Conservation (phyloP, 1,284 basidiomycete species). For the Rhodotorula sp. region DNA sequence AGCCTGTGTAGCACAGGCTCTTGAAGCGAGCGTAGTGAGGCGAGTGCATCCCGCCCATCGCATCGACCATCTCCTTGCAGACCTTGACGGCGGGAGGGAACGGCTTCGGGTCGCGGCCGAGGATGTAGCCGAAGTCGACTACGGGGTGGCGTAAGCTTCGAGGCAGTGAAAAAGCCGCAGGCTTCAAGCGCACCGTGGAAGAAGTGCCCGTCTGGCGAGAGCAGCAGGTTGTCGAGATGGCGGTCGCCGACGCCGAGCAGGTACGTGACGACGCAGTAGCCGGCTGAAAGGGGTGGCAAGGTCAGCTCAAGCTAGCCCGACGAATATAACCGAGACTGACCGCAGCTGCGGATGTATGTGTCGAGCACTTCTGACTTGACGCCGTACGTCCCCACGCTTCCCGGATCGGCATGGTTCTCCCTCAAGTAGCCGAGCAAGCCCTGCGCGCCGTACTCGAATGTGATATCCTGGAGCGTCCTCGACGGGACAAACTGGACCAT, state of each 20-base stretch:
- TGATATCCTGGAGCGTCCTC: constrained; percentile 89
- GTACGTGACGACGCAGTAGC: constrained; percentile 97
- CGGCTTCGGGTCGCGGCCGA: constrained; percentile 95
- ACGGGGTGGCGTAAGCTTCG: neutral
- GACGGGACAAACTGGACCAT: constrained; percentile 96
- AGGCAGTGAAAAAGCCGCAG: neutral
- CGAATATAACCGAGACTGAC: constrained; percentile 58
- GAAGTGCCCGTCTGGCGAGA: constrained; percentile 80
- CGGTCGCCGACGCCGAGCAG: constrained; percentile 95
- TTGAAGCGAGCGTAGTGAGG: constrained; percentile 93
- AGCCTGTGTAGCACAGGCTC: constrained; percentile 92
- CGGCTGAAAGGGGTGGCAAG: constrained; percentile 59
- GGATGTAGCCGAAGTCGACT: constrained; percentile 99
- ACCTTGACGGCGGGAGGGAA: constrained; percentile 98
- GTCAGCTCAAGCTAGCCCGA: constrained; percentile 3
- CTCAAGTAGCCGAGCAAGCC: constrained; percentile 75
- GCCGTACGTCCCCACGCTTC: constrained; percentile 85
- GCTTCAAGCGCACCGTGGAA: constrained; percentile 49
- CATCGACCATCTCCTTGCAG: constrained; percentile 99
- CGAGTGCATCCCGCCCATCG: constrained; percentile 94
- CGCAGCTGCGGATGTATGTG: constrained; percentile 94
- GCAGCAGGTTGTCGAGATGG: constrained; percentile 91
- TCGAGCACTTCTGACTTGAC: constrained; percentile 90
- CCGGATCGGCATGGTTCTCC: constrained; percentile 83
- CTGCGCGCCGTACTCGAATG: constrained; percentile 81